Evolutionary conservation across 2,329 filamentous ascomycete species (phyloP), one percentile per base, ranked within the genome.

Genomic region (Diaporthe capsici): DNA sequence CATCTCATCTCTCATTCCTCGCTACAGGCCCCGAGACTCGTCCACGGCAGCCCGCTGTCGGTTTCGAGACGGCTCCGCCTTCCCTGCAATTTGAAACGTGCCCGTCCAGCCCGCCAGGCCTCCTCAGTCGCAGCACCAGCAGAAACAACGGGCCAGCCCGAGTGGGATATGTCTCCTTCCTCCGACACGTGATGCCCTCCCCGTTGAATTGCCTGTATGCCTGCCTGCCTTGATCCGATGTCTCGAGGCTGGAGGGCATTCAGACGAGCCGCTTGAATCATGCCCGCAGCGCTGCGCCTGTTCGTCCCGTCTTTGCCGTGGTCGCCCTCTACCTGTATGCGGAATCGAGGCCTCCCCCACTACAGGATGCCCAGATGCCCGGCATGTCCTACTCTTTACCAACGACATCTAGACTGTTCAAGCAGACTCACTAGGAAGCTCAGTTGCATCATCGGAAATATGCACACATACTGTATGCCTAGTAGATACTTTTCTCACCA

Each of bases 61-160:
- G 47, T 49, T 72, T 60, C 70, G 70, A 72, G 71, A 53, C 34
- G 47, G 71, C 58, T 55, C 71, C 71, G 71, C 57, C 57, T 72
- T 60, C 25, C 58, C 47, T 63, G 28, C 34, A 60, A 39, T 72
- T 60, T 73, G 71, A 65, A 73, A 73, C 71, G 34, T 65, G 37
- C 34, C 65, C 47, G 47, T 68, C 44, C 63, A 53, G 22, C 25
- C 31, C 34, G 47, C 15, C 65, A 55, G 65, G 15, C 65, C 65
- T 68, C 49, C 47, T 42, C 31, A 37, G 42, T 49, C 20, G 28
- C 61, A 49, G 44, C 65, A 28, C 15, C 65, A 28, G 12, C 65
- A 39, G 47, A 31, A 39, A 53, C 47, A 22, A 22, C 65, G 47
- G 65, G 65, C 13, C 65, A 68, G 47, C 65, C 65, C 65, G 47